These are phyloP conservation scores for Heliamphora ciliata DNA, from an alignment of 179 eudicot species.

Conservation along the genomic window DNA sequence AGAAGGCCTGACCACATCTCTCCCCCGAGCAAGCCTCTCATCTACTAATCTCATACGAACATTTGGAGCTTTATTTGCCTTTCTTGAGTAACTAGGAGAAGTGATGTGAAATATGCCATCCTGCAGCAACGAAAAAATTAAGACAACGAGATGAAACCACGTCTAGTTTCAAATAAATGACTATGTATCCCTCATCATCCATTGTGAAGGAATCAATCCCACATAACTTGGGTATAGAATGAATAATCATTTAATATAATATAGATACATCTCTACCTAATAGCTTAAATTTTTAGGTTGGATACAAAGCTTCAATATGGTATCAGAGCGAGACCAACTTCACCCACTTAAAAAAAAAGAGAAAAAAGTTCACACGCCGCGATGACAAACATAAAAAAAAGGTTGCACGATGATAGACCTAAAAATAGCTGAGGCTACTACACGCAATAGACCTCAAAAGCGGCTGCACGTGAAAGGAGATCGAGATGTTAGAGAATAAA, in stretches of 20 bases:
- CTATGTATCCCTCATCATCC: neutral
- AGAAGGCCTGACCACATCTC: slow-evolving; percentile 38
- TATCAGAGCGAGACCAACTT: neutral
- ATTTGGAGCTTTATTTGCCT: slow-evolving; percentile 23
- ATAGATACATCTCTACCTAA: no score
- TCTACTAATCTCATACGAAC: slow-evolving; percentile 44
- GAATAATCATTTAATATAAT: no score
- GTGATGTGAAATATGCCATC: slow-evolving; percentile 18
- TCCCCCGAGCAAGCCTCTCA: slow-evolving; percentile 35
- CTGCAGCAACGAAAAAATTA: slow-evolving; percentile 18
- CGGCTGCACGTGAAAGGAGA: no score
- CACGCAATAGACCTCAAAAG: no score
- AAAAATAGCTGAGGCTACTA: no score
- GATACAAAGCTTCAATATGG: no score
- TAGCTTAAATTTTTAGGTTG: no score
- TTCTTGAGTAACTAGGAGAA: slow-evolving; percentile 27
- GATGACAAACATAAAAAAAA: no score
- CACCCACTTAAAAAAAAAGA: neutral
- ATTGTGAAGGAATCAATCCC: neutral
- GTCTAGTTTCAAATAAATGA: neutral
- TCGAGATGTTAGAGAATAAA: no score
- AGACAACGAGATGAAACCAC: neutral
- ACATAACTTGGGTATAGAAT: neutral
- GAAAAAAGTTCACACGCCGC: no score
- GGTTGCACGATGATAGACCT: no score